Base-by-base conservation (phyloP, 495 filamentous ascomycete species). In the Neurospora sp. region DNA sequence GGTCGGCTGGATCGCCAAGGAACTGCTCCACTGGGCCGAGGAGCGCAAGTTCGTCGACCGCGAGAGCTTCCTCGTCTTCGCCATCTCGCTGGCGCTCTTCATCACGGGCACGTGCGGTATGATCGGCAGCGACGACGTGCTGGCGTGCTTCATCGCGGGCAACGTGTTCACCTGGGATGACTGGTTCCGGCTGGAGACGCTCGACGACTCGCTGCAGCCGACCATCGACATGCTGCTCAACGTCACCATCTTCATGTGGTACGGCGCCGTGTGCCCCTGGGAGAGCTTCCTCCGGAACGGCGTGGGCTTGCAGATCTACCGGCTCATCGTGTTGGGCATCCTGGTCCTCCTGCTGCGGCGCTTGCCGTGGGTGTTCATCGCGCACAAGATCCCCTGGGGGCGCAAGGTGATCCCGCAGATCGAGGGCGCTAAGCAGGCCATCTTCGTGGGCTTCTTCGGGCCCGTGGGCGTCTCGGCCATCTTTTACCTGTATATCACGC, bases 401-500 rank as follows among this genome's bases (percentile, higher is more conserved):
- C 54, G 54, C 23, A 66, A 66, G 54, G 3, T 66, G 27, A 94
- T 97, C 70, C 90, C 89, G 69, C 93, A 97, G 79, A 93, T 96
- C 70, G 90, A 94, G 73, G 87, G 91, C 48, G 76, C 88, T 9
- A 84, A 84, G 11, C 92, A 96, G 74, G 93, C 94, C 4, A 83
- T 90, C 2, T 96, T 97, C 75, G 92, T 94, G 39, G 95, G 94
- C 6, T 97, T 97, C 85, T 97, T 97, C 76, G 95, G 94, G 0
- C 95, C 94, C 12, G 95, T 98, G 73, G 94, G 95, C n/a, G 93
- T 97, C 7, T 93, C 91, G 62, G 93, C 94, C 5, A 87, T 97
- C 59, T 97, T 97, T 81, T 97, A 97, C 78, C 86, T 97, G 27
- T 94, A 93, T 75, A 84, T 97, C 76, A 89, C 87, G 41, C 83